A percentile compares a stretch with the other conserved stretches of the same genome.
Conservation (phyloP, 768 basidiomycete genomes). For the Boletellus emodensis region DNA sequence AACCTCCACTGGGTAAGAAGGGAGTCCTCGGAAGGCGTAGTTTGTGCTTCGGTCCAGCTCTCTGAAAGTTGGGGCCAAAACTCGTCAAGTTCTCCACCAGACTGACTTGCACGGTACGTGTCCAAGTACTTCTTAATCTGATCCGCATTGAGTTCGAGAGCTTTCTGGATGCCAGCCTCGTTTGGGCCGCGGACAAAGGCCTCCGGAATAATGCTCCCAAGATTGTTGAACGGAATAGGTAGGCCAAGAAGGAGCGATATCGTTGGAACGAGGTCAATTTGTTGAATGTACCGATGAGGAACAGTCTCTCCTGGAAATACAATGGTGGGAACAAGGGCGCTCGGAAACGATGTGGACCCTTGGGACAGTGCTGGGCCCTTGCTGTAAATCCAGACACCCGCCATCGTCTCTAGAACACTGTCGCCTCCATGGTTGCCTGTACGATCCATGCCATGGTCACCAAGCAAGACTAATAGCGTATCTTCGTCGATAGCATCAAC, state of each 20-base stretch:
- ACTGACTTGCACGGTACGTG: constrained; percentile 65
- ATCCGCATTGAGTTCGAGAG: constrained; percentile 63
- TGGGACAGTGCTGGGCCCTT: constrained; percentile 55
- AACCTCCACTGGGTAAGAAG: constrained; percentile 20
- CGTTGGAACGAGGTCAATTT: constrained; percentile 91
- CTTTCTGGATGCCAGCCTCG: constrained; percentile 45
- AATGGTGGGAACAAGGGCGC: constrained; percentile 48
- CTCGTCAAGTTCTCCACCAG: constrained; percentile 69
- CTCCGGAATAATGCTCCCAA: constrained; percentile 89
- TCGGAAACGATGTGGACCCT: constrained; percentile 37
- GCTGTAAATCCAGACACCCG: constrained; percentile 91
- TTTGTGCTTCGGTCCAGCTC: constrained; percentile 40
- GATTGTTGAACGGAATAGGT: constrained; percentile 93
- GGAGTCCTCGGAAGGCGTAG: constrained; percentile 19
- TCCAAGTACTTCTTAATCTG: constrained; percentile 78
- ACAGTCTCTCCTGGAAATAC: constrained; percentile 56
- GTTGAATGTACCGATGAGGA: constrained; percentile 68
- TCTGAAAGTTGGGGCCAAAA: constrained; percentile 53
- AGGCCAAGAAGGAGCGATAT: constrained; percentile 86
- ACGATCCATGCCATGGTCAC: constrained; percentile 97
- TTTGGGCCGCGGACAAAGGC: constrained; percentile 57
- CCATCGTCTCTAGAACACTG: constrained; percentile 74
- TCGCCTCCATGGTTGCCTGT: constrained; percentile 97
- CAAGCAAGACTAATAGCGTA: constrained; percentile 86
- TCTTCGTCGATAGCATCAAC: constrained; percentile 78